Percentiles rank a stretch among this genome's conserved stretches.
phyloP scores from a whole-genome alignment of 352 stramenopile species.

The Phytophthora tubulina region DNA sequence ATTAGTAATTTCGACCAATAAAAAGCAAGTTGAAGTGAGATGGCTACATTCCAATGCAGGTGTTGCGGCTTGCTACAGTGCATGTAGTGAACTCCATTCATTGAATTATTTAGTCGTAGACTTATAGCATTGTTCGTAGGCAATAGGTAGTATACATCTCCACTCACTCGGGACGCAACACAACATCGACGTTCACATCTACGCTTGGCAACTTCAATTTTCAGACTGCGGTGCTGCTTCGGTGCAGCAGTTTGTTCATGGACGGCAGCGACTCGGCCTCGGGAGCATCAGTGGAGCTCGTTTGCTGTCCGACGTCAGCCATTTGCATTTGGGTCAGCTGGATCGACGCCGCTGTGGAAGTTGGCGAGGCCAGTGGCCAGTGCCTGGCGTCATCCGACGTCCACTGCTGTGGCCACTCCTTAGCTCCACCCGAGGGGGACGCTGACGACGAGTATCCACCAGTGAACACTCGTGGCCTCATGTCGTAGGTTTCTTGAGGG shows the following conservation, averaged over 20 bases:
- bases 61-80: neutral
- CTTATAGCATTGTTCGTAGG: constrained; percentile 24
- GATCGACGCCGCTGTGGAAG: constrained; percentile 27
- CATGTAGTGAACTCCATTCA: too few relatives aligned
- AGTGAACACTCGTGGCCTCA: constrained; percentile 19
- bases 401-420: constrained; percentile 33
- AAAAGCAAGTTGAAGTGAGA: constrained; percentile 8
- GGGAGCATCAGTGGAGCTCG: neutral
- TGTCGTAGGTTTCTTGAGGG: constrained; percentile 4
- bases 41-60: constrained; percentile 4
- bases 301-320: constrained; percentile 9
- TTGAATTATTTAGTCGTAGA: constrained; percentile 4
- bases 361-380: constrained; percentile 34
- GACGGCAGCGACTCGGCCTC: constrained; percentile 65
- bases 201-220: neutral
- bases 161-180: constrained; percentile 28
- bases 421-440: constrained; percentile 16
- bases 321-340: constrained; percentile 30
- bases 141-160: constrained; percentile 43
- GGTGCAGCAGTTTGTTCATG: constrained; percentile 70
- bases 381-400: constrained; percentile 34
- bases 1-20: constrained; percentile 33
- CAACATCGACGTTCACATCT: constrained; percentile 5
- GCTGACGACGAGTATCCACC: constrained; percentile 2
- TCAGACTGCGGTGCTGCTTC: constrained; percentile 31